phyloP scores from a whole-genome alignment of 352 stramenopile species.

The Globisporangium ultimum region DNA sequence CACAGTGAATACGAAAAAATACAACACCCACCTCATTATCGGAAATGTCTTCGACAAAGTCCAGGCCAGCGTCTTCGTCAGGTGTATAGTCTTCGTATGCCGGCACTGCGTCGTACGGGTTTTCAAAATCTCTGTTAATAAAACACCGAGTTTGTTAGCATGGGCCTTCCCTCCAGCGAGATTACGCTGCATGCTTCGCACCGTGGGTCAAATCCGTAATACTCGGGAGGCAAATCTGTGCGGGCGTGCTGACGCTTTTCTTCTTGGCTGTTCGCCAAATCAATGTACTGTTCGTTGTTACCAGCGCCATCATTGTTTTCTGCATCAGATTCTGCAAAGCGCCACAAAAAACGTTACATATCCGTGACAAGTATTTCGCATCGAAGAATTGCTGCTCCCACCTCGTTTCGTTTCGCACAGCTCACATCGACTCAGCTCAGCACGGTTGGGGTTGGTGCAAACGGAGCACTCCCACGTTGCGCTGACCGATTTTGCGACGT shows the following conservation, averaged over 20 bases:
- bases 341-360: neutral
- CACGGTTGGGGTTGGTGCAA: conserved; percentile 55
- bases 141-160: neutral
- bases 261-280: conserved; percentile 33
- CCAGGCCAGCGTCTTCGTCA: conserved; percentile 6
- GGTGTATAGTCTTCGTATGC: conserved; percentile 19
- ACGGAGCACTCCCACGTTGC: conserved; percentile 31
- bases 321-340: conserved; percentile 2
- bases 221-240: neutral
- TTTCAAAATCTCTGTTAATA: conserved; percentile 31
- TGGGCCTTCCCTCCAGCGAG: neutral
- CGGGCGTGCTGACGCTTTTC: neutral
- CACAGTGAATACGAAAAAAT: neutral
- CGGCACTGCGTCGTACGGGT: conserved; percentile 29
- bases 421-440: conserved; percentile 32
- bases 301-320: conserved; percentile 4
- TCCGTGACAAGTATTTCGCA: neutral
- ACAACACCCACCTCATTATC: conserved; percentile 47
- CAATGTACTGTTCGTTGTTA: conserved; percentile 29
- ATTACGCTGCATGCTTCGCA: neutral
- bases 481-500: neutral
- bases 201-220: conserved; percentile 18
- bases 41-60: conserved; percentile 62
- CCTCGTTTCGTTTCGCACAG: conserved; percentile 44
- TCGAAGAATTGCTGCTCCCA: neutral